Base-by-base conservation (phyloP, 805 yeast species). In the Dipodascopsis uninucleata region DNA sequence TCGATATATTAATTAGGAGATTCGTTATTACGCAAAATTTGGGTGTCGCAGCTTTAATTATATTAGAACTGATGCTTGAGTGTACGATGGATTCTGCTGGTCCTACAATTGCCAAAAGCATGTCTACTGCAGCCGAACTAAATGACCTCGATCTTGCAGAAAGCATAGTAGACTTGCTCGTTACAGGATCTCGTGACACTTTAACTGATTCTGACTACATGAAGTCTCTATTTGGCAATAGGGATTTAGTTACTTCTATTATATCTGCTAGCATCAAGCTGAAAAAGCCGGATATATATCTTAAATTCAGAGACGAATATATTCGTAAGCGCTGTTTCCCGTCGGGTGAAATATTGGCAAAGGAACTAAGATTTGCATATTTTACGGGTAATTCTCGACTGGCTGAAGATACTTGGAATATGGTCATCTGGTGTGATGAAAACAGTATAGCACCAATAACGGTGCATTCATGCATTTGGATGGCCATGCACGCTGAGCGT, bases 1-100 rank as follows among this genome's bases (percentile, higher is more conserved):
- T 57, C 33, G 53, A 56, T 24, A 39, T 48, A 5, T 36, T 62
- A 12, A 55, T 58, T 18, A 54, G 58, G 17, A 45, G 55, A 28
- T 47, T 65, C 31, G 36, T 38, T 3, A 21, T 39, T 8, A 29
- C 33, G 5, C 50, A 49, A 22, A 36, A 41, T 24, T 33, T 41
- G 3, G 45, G 47, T 18, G 23, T 41, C 12, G 50, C 53, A n/a
- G 50, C 47, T 5, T 8, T 49, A 17, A 26, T 49, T 2, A 37
- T 39, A 6, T 38, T 45, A 36, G 37, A 49, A 16, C 14, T 45
- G 7, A 32, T 45, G 38, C 31, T 45, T 14, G 44, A 45, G 7
- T 39, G 23, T 10, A n/a, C 37, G 28, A 9, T 28, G 37, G 28
- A 16, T 34, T 12, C 28, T 9, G 37, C 37, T 24, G 7, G 37